These are phyloP conservation scores for Microdochium trichocladiopsis DNA, from an alignment of 2,329 filamentous ascomycete species.

Conservation along the genomic window DNA sequence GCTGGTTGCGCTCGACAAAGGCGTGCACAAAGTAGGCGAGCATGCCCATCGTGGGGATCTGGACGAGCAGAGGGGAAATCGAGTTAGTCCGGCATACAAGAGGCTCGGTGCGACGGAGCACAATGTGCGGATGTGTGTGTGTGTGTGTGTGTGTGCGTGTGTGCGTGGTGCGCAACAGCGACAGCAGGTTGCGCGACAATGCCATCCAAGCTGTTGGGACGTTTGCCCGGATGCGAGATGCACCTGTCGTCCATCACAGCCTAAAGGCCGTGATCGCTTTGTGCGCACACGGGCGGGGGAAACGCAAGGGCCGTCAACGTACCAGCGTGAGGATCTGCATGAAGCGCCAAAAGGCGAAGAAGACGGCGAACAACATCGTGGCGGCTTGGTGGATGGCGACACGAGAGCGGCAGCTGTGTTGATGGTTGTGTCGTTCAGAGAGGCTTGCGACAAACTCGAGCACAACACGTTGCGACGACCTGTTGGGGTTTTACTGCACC, in stretches of 20 bases:
- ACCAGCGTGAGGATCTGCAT: constrained; percentile 57
- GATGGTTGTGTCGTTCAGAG: too few species aligned
- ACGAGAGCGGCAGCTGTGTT: neutral
- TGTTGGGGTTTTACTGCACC: too few species aligned
- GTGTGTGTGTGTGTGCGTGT: too few species aligned
- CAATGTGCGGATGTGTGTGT: too few species aligned
- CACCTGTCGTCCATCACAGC: neutral
- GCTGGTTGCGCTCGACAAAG: constrained; percentile 46
- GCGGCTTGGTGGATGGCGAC: constrained; percentile 1
- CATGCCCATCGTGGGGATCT: constrained; percentile 63
- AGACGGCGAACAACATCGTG: constrained; percentile 55
- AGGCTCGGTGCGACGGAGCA: neutral
- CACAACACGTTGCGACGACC: too few species aligned
- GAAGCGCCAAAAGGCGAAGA: constrained; percentile 58
- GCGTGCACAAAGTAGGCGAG: constrained; percentile 59
- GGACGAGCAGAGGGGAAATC: neutral
- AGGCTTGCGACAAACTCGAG: too few species aligned
- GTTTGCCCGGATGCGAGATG: neutral
- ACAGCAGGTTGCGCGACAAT: neutral
- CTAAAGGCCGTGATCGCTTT: constrained; percentile 1
- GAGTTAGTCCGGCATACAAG: neutral
- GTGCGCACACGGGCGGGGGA: neutral
- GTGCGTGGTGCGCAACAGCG: too few species aligned
- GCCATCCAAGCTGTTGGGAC: neutral
- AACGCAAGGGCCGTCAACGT: constrained; percentile 16